Base-by-base conservation (phyloP, 164 flowering plant species). In the Cinnamomum micranthum region DNA sequence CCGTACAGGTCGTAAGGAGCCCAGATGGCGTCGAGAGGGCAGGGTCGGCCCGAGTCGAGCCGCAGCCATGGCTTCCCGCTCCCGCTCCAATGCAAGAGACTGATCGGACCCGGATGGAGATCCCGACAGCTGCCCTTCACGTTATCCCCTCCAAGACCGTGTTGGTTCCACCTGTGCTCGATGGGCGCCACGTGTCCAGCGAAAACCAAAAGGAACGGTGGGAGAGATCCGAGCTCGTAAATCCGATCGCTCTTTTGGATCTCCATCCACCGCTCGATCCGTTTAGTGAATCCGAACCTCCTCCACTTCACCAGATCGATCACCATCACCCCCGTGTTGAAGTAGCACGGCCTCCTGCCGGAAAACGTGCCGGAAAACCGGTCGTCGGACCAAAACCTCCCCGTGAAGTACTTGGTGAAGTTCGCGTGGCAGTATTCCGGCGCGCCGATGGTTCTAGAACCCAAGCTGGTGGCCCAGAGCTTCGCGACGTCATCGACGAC, bases 311-410 rank as follows among this genome's bases (percentile, higher is more conserved):
- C 84, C 84, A 94, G 84, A 84, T 94, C 97, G 25, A 94, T 91
- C 64, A 94, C 97, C 97, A 94, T 91, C 67, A 94, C 98, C 0
- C 98, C 98, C 0, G 98, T 90, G 84, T 94, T 94, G 85, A 94
- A 72, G 66, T 72, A 72, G 74, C 74, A 72, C 7, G 68, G 74
- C 13, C 52, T 82, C 73, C 98, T 78, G 19, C 90, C 87, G 6
- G 27, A 3, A 71, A 94, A 94, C 0, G 89, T 77, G 33, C 80
- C 85, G 74, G 90, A 77, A 27, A 79, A 77, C 69, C 83, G 67
- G 51, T n/a, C 35, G 2, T 86, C 84, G 15, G 82, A 77, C 98
- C 97, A 91, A 79, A 91, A 91, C 3, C 71, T 22, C 3, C 76
- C 41, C 6, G 94, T 94, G 85, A 94, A 94, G 55, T 94, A 94